These are phyloP conservation scores for Wallacemonas collosoma DNA, from an alignment of 208 protist species.

Conservation along the genomic window DNA sequence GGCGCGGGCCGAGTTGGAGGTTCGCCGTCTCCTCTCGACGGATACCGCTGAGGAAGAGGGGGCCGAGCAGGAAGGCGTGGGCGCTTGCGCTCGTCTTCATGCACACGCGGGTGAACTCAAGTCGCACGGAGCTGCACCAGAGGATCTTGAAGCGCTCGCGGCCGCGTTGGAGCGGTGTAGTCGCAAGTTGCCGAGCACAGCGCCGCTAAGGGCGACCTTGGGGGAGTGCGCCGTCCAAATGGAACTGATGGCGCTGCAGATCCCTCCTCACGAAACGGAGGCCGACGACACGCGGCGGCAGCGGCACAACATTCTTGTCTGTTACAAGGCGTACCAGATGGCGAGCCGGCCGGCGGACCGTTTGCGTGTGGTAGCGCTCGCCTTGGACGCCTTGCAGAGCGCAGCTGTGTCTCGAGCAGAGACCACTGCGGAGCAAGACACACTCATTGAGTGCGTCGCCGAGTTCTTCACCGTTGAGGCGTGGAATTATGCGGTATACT, in stretches of 20 bases:
- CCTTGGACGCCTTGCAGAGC: not conserved
- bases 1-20: constrained; percentile 15
- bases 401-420: not conserved
- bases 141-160: constrained; percentile 9
- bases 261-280: not conserved
- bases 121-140: not conserved
- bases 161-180: not conserved
- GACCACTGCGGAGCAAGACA: not conserved
- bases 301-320: constrained; percentile 2
- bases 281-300: not conserved
- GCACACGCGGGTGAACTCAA: not conserved
- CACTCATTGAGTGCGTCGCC: constrained; percentile 23
- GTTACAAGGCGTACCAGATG: constrained; percentile 19
- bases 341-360: not conserved
- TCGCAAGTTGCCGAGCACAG: not conserved
- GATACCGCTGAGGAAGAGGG: not conserved
- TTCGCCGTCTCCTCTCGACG: constrained; percentile 15
- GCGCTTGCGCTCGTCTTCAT: not conserved
- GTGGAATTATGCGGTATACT: constrained; percentile 66
- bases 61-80: not conserved
- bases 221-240: not conserved
- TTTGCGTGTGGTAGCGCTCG: not conserved
- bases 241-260: constrained; percentile 1
- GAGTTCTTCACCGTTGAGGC: constrained; percentile 82
- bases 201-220: not conserved